A percentile compares a stretch with the other conserved stretches of the same genome.
Conservation (phyloP, 768 basidiomycete species). For the Tricholoma saponaceum region DNA sequence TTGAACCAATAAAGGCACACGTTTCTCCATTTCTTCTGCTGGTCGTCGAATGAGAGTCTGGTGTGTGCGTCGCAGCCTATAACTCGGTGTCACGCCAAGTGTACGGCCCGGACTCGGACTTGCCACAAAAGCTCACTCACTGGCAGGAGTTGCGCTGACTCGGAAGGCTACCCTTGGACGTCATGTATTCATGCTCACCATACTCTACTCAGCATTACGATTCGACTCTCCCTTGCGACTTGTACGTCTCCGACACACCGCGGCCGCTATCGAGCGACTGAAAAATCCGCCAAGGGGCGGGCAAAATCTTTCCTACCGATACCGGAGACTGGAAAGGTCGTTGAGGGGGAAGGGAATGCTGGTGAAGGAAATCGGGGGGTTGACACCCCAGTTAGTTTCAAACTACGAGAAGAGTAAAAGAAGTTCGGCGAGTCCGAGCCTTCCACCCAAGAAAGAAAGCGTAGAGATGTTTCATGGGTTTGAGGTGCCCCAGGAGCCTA, state of each 20-base stretch:
- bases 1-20: too few species aligned
- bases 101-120: background rate
- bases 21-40: too few species aligned
- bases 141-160: too few species aligned
- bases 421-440: background rate
- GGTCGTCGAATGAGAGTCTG: too few species aligned
- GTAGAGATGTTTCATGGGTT: slow-evolving; percentile 46
- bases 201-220: background rate
- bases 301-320: slow-evolving; percentile 57
- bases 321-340: slow-evolving; percentile 50
- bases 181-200: slow-evolving; percentile 16
- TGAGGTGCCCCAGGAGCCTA: slow-evolving; percentile 57
- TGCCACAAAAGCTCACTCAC: too few species aligned
- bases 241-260: background rate
- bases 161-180: too few species aligned
- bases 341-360: slow-evolving; percentile 40
- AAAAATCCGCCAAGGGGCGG: slow-evolving; percentile 37
- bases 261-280: slow-evolving; percentile 12
- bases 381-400: slow-evolving; percentile 11
- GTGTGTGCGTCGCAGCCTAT: background rate
- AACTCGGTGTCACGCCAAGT: background rate
- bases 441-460: background rate
- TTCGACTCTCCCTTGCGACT: background rate
- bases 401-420: background rate
- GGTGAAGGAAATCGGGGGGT: slow-evolving; percentile 19